Conservation (phyloP, 176 grass and related monocot genomes). For the Chrysopogon serrulatus region DNA sequence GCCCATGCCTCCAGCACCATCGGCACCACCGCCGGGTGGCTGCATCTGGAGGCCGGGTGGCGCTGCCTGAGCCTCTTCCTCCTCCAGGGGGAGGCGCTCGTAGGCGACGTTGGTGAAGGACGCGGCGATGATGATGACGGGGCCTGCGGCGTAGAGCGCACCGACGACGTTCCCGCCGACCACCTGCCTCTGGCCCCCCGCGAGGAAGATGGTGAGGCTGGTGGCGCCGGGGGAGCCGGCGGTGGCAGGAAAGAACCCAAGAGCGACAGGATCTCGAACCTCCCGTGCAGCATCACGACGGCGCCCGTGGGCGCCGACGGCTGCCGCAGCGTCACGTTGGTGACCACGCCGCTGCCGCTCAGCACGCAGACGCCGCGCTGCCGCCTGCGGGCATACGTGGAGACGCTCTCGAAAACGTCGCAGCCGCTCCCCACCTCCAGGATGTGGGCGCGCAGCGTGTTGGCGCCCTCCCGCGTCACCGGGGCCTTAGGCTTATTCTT, state of each 20-base stretch:
- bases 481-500: conserved; percentile 98
- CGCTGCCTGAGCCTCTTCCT: conserved; percentile 55
- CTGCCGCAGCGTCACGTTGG: conserved; percentile 94
- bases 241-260: conserved; percentile 96
- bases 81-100: conserved; percentile 91
- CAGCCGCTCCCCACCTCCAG: conserved; percentile 88
- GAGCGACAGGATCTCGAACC: conserved; percentile 96
- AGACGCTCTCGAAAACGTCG: conserved; percentile 86
- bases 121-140: conserved; percentile 91
- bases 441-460: conserved; percentile 96
- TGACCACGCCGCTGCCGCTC: conserved; percentile 88
- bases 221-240: conserved; percentile 85
- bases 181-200: conserved; percentile 84
- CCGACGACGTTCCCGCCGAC: conserved; percentile 97
- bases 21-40: conserved; percentile 35
- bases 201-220: conserved; percentile 96
- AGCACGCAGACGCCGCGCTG: conserved; percentile 96
- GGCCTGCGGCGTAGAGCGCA: conserved; percentile 73
- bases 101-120: conserved; percentile 99
- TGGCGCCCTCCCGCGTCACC: conserved; percentile 94
- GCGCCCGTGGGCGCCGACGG: conserved; percentile 67
- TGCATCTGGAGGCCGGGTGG: conserved; percentile 61
- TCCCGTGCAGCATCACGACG: conserved; percentile 82
- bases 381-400: conserved; percentile 77
- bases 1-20: conserved; percentile 33